These are phyloP conservation scores for Meyerozyma athensensis DNA, from an alignment of 1,139 yeast species.

Conservation along the genomic window DNA sequence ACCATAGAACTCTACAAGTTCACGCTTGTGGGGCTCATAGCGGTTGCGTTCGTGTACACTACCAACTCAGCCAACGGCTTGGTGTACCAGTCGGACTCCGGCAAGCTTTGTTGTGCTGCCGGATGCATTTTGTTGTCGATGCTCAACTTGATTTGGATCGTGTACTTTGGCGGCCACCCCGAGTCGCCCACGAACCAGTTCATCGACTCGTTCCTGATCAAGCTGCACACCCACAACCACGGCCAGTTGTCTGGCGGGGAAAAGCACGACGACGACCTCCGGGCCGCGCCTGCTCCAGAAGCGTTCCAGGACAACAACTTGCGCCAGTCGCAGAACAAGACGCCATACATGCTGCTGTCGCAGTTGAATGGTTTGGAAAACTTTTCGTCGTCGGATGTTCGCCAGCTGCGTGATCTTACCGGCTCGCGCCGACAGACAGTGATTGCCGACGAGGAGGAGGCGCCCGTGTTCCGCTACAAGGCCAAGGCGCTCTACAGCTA, in stretches of 20 bases:
- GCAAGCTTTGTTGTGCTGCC: slow-evolving; percentile 80
- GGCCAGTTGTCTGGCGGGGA: slow-evolving; percentile 18
- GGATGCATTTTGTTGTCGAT: slow-evolving; percentile 83
- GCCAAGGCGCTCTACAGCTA: slow-evolving; percentile 87
- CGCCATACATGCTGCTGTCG: slow-evolving; percentile 49
- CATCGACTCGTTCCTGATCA: slow-evolving; percentile 67
- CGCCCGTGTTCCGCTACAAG: slow-evolving; percentile 63
- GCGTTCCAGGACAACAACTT: slow-evolving; percentile 31
- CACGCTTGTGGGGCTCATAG: slow-evolving; percentile 52
- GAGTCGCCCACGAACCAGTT: slow-evolving; percentile 76
- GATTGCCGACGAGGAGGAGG: slow-evolving; percentile 5
- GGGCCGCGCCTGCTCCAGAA: slow-evolving; percentile 16
- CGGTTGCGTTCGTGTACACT: slow-evolving; percentile 72
- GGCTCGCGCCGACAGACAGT: slow-evolving; percentile 28
- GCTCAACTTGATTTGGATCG: slow-evolving; percentile 74
- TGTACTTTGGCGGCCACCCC: slow-evolving; percentile 82
- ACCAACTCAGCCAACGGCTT: slow-evolving; percentile 78
- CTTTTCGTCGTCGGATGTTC: slow-evolving; percentile 40
- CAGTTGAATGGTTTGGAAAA: slow-evolving; percentile 59
- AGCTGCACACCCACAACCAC: slow-evolving; percentile 24
- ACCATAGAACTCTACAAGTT: slow-evolving; percentile 67
- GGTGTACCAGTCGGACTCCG: slow-evolving; percentile 65
- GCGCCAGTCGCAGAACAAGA: slow-evolving; percentile 34
- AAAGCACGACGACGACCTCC: slow-evolving; percentile 21
- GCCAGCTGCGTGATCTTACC: slow-evolving; percentile 31